A percentile compares a stretch with the other conserved stretches of the same genome.
Evolutionary conservation across 306 rosid genomes (phyloP).

Genomic region (Quercus rubra): DNA sequence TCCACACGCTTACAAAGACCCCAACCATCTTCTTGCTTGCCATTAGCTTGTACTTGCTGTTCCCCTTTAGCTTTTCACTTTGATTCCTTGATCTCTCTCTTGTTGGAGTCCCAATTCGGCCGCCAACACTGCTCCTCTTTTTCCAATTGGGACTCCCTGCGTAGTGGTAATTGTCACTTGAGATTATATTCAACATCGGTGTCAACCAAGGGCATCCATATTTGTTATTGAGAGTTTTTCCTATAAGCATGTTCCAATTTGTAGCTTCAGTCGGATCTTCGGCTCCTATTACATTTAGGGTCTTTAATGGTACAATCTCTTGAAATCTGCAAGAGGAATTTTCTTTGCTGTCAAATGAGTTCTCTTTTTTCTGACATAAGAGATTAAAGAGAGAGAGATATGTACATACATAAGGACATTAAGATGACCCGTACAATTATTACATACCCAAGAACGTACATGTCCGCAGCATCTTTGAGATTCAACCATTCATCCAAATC

Average conservation of each 20-base stretch:
- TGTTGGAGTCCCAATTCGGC: constrained; percentile 11
- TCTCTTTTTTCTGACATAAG: background rate
- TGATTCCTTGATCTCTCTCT: constrained; percentile 17
- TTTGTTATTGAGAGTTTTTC: constrained; percentile 54
- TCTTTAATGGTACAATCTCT: constrained; percentile 86
- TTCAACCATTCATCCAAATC: constrained; percentile 90
- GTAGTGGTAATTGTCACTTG: constrained; percentile 31
- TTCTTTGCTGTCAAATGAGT: background rate
- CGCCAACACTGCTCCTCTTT: constrained; percentile 14
- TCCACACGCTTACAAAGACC: constrained; percentile 83
- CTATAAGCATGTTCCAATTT: constrained; percentile 80
- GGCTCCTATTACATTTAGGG: constrained; percentile 74
- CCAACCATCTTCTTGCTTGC: constrained; percentile 98
- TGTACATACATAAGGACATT: too few species aligned
- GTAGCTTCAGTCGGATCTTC: constrained; percentile 73
- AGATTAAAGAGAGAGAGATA: background rate
- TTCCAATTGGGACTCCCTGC: constrained; percentile 13
- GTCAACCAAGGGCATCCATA: constrained; percentile 54
- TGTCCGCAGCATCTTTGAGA: constrained; percentile 79
- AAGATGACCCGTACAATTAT: background rate
- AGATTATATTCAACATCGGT: constrained; percentile 34
- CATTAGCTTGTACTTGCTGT: constrained; percentile 46
- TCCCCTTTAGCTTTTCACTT: constrained; percentile 11
- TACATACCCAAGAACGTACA: constrained; percentile 90
- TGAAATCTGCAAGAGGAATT: constrained; percentile 55